phyloP scores from a whole-genome alignment of 1,284 basidiomycete genomes.

The Rhodotorula sp. region DNA sequence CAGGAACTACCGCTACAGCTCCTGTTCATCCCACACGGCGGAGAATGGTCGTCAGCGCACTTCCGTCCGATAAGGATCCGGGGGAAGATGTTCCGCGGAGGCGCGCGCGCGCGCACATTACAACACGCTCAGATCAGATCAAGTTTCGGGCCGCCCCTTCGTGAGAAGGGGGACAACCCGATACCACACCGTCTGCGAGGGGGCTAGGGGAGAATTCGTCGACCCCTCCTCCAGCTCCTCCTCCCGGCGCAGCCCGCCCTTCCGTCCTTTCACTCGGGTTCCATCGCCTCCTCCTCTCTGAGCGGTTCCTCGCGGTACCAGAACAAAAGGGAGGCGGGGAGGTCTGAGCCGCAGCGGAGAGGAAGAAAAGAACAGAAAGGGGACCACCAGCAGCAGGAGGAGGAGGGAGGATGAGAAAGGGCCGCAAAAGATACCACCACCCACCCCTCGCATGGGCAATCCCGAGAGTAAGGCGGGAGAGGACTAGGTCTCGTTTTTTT shows the following conservation, averaged over 20 bases:
- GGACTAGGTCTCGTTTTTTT: conserved; percentile 4
- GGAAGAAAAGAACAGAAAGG: too few relatives aligned
- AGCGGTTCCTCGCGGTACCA: neutral
- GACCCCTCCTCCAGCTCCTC: too few relatives aligned
- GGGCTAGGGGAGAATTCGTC: too few relatives aligned
- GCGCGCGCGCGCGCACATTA: neutral
- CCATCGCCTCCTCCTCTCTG: neutral
- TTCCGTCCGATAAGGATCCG: too few relatives aligned
- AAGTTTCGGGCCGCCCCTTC: neutral
- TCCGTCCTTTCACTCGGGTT: neutral
- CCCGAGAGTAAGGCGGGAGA: conserved; percentile 22
- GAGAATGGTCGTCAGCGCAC: too few relatives aligned
- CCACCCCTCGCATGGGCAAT: neutral
- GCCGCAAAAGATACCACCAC: too few relatives aligned
- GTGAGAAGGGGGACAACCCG: neutral
- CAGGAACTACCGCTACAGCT: too few relatives aligned
- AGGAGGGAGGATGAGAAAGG: too few relatives aligned
- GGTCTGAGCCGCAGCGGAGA: too few relatives aligned
- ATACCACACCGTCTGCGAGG: conserved; percentile 1
- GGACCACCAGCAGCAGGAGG: neutral
- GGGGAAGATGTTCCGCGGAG: too few relatives aligned
- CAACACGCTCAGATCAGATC: conserved; percentile 1
- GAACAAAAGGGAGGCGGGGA: neutral
- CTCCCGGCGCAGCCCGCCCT: neutral
- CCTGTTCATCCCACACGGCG: too few relatives aligned